Base-by-base conservation (phyloP, 805 yeast species). In the Wickerhamomyces hampshirensis region DNA sequence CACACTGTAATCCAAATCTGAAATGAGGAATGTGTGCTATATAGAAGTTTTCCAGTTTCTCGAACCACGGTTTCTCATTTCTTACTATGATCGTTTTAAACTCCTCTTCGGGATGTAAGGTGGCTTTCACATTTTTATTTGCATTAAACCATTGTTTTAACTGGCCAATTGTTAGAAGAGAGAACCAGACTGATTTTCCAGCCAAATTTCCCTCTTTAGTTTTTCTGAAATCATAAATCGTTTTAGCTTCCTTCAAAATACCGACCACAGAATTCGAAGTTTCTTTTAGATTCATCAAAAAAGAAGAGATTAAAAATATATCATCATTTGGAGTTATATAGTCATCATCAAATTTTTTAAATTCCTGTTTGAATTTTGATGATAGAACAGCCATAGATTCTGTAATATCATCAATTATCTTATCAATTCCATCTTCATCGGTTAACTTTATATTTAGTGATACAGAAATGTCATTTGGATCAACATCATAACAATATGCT, bases 221-320 rank as follows among this genome's bases (percentile, higher is more conserved):
- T 13, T 35, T 43, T 31, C 74, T 51, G 16, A 39, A 47, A 14
- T 51, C 45, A 29, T 60, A 46, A 5, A 71, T 48, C 5, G 37
- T 42, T 7, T 61, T 48, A 1, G 60, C 40, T 23, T 58, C 59
- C 9, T 53, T 56, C 41, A 67, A 48, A 19, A 69, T 41, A 8
- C 47, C 43, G 6, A 61, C 48, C 4, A 63, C 50, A 1, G 57
- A 40, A 28, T 58, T 53, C 0, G 68, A 55, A 17, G 59, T 52
- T 40, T 68, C 68, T 42, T 70, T 63, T 30, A 69, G 56, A 44
- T 73, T 73, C 55, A 72, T 60, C 17, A 73, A 38, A 47, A 72
- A 73, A 0, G 76, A 69, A 1, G 77, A 69, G 4, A 73, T 37
- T 12, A 73, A 45, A 42, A 73, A 73, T 58, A 69, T 62, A 44